A percentile compares a stretch with the other conserved stretches of the same genome.
These are phyloP conservation scores for Royoungia palumana DNA, from an alignment of 768 basidiomycete species.

Conservation along the genomic window DNA sequence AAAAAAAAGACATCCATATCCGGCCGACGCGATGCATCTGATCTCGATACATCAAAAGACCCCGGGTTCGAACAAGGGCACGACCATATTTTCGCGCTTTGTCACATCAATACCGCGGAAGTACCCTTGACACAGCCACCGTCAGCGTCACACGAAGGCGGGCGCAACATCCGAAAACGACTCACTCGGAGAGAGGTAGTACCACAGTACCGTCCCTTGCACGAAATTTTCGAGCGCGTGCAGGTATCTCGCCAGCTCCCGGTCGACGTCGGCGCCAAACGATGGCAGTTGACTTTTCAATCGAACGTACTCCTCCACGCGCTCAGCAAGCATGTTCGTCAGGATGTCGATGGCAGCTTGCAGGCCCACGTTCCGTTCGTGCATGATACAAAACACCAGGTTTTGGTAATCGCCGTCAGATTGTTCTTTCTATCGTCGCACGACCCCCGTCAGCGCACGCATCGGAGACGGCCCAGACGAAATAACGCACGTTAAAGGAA, in stretches of 20 bases:
- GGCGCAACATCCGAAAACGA: neutral
- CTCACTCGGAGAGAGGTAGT: slow-evolving; percentile 39
- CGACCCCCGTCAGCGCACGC: slow-evolving; percentile 5
- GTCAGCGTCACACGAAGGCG: slow-evolving; percentile 9
- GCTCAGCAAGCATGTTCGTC: slow-evolving; percentile 36
- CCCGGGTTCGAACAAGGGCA: slow-evolving; percentile 29
- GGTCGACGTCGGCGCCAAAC: slow-evolving; percentile 34
- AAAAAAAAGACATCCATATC: neutral
- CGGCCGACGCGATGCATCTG: neutral
- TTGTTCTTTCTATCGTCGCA: slow-evolving; percentile 34
- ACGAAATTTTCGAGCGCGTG: slow-evolving; percentile 37
- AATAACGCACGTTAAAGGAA: slow-evolving; percentile 28
- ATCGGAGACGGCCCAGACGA: slow-evolving; percentile 3
- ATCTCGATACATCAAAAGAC: slow-evolving; percentile 15
- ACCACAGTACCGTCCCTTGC: slow-evolving; percentile 39
- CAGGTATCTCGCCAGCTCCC: slow-evolving; percentile 33
- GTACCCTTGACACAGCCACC: slow-evolving; percentile 20
- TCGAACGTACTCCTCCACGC: slow-evolving; percentile 32
- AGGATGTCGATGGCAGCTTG: slow-evolving; percentile 36
- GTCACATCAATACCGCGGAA: slow-evolving; percentile 34
- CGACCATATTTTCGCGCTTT: slow-evolving; percentile 26
- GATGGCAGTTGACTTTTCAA: slow-evolving; percentile 35
- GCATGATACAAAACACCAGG: slow-evolving; percentile 39
- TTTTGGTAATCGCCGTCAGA: slow-evolving; percentile 40
- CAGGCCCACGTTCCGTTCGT: slow-evolving; percentile 31